phyloP scores from a whole-genome alignment of 257 asterid genomes.

The Eustoma russellianum region DNA sequence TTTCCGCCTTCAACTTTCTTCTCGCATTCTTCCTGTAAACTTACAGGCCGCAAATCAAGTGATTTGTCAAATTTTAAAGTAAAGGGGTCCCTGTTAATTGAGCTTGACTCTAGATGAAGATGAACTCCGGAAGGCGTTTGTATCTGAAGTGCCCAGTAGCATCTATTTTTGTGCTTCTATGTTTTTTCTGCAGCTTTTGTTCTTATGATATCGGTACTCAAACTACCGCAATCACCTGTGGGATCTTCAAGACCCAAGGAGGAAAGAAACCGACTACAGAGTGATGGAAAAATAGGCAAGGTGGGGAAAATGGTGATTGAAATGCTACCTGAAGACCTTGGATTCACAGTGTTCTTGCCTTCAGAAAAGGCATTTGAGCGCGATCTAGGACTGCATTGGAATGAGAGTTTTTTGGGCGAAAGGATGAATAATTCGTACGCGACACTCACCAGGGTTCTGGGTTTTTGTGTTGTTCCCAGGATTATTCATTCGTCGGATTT shows the following conservation, averaged over 20 bases:
- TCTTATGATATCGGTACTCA: conserved; percentile 35
- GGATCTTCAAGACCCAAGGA: conserved; percentile 3
- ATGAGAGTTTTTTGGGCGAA: conserved; percentile 29
- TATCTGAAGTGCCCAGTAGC: conserved; percentile 30
- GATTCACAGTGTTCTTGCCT: conserved; percentile 68
- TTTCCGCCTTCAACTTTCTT: background rate
- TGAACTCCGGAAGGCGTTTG: conserved; percentile 10
- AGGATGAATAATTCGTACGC: conserved; percentile 39
- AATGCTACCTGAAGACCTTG: conserved; percentile 70
- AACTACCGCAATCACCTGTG: conserved; percentile 23
- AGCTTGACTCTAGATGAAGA: background rate
- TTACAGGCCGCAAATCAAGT: background rate
- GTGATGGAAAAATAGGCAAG: conserved; percentile 26
- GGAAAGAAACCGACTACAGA: background rate
- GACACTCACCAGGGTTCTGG: conserved; percentile 50
- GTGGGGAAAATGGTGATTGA: conserved; percentile 43
- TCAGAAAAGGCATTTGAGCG: conserved; percentile 53
- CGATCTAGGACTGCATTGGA: conserved; percentile 34
- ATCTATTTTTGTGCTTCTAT: conserved; percentile 26
- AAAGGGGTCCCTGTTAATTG: too few relatives aligned
- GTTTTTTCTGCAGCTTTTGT: conserved; percentile 29
- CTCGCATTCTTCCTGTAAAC: background rate
- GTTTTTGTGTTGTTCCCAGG: conserved; percentile 65
- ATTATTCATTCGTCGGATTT: conserved; percentile 36
- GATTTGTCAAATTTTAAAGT: background rate